These are phyloP conservation scores for Salvia sclarea DNA, from an alignment of 305 asterid genomes.

Conservation along the genomic window DNA sequence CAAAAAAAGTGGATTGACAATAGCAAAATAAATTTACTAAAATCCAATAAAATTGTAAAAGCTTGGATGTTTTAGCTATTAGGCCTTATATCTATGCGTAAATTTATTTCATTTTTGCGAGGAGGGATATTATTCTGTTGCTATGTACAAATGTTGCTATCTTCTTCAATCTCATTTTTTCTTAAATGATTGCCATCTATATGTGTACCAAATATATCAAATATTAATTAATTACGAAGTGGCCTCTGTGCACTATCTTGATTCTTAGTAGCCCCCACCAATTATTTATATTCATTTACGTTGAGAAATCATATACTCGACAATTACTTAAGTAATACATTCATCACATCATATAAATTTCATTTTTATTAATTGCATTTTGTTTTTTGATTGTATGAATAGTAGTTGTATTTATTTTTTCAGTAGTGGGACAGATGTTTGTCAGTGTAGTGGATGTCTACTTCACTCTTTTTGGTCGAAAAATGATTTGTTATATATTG, in stretches of 20 bases:
- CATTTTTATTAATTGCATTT: not conserved
- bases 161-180: too few relatives aligned
- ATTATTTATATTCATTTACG: not conserved
- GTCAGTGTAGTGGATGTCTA: constrained; percentile 19
- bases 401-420: not conserved
- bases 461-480: constrained; percentile 17
- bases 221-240: not conserved
- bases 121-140: not conserved
- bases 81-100: not conserved
- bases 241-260: not conserved
- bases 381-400: not conserved
- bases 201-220: not conserved
- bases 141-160: not conserved
- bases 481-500: not conserved
- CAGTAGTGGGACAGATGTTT: constrained; percentile 18
- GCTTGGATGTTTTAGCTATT: too few relatives aligned
- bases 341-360: not conserved
- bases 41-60: too few relatives aligned
- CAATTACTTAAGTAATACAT: not conserved
- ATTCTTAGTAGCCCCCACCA: not conserved
- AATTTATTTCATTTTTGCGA: not conserved
- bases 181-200: too few relatives aligned
- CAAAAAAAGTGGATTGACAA: too few relatives aligned
- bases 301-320: not conserved
- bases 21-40: too few relatives aligned